These are phyloP conservation scores for Globisporangium acanthophoron DNA, from an alignment of 352 stramenopile species.

Conservation along the genomic window DNA sequence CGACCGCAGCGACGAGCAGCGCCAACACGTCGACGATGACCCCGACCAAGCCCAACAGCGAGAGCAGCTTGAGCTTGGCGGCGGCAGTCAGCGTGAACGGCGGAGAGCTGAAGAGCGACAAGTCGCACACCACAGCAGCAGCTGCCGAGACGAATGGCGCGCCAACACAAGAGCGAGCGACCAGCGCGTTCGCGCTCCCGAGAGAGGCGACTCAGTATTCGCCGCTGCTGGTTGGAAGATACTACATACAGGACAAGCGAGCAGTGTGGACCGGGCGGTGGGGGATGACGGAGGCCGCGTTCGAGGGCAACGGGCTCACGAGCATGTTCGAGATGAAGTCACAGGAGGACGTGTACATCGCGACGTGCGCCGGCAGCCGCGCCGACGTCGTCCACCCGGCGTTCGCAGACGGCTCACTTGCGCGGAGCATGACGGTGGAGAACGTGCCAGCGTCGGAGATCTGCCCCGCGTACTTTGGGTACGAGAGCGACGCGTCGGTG, in stretches of 20 bases:
- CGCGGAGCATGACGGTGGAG: constrained; percentile 42
- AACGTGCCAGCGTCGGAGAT: constrained; percentile 35
- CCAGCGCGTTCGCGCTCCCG: constrained; percentile 22
- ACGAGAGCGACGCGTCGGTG: constrained; percentile 48
- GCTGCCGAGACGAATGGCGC: neutral
- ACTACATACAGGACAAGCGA: constrained; percentile 80
- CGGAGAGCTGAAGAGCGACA: constrained; percentile 5
- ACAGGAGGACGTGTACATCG: constrained; percentile 70
- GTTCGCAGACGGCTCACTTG: constrained; percentile 37
- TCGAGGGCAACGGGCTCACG: constrained; percentile 65
- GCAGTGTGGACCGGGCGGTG: constrained; percentile 75
- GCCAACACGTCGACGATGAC: constrained; percentile 17
- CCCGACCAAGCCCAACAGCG: constrained; percentile 7
- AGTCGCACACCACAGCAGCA: neutral
- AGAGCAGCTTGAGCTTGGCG: constrained; percentile 4
- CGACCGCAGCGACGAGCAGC: constrained; percentile 17
- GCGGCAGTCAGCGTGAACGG: constrained; percentile 1
- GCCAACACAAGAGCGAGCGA: neutral
- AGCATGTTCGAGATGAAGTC: constrained; percentile 87
- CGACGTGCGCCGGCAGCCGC: constrained; percentile 23
- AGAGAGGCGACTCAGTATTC: constrained; percentile 63
- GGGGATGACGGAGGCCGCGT: constrained; percentile 83
- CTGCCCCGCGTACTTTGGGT: constrained; percentile 58
- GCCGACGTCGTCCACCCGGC: constrained; percentile 38
- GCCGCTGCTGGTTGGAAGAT: constrained; percentile 71